These are phyloP conservation scores for Pseudisothecium myosuroides DNA, from an alignment of 225 moss, liverwort and hornwort species.

Conservation along the genomic window DNA sequence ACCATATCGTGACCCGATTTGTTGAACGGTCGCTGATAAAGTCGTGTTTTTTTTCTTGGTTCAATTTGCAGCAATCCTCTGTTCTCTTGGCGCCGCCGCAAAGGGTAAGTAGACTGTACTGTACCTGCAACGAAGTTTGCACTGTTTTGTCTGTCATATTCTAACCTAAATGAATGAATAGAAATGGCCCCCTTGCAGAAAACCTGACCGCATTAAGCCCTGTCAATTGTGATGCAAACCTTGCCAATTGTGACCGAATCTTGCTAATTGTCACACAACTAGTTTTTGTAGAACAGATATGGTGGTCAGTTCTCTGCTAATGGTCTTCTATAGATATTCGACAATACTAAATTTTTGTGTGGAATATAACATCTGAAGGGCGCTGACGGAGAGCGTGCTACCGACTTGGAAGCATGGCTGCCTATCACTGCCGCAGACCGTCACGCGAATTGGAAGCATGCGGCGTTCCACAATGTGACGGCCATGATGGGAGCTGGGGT, in stretches of 20 bases:
- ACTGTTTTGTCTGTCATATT: not conserved
- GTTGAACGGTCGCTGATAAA: not conserved
- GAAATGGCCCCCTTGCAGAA: not conserved
- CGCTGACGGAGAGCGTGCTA: not conserved
- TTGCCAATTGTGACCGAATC: not conserved
- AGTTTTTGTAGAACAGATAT: not conserved
- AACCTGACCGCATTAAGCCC: not conserved
- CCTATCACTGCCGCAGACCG: conserved; percentile 22
- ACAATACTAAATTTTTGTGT: not conserved
- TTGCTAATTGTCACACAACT: not conserved
- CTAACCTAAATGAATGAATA: not conserved
- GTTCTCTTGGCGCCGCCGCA: conserved; percentile 33
- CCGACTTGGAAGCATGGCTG: conserved; percentile 28
- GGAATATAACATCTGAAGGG: not conserved
- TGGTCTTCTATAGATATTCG: not conserved
- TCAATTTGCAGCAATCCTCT: conserved; percentile 31
- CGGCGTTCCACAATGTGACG: conserved; percentile 48
- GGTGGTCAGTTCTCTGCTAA: not conserved
- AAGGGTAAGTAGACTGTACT: conserved; percentile 3
- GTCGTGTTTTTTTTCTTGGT: not conserved
- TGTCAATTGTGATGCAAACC: not conserved
- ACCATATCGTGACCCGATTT: not conserved
- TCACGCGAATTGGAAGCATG: conserved; percentile 35
- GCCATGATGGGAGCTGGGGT: conserved; percentile 60
- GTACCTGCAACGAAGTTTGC: not conserved